phyloP scores from a whole-genome alignment of 192 early-diverging fungal species.

The Coemansia sp. region DNA sequence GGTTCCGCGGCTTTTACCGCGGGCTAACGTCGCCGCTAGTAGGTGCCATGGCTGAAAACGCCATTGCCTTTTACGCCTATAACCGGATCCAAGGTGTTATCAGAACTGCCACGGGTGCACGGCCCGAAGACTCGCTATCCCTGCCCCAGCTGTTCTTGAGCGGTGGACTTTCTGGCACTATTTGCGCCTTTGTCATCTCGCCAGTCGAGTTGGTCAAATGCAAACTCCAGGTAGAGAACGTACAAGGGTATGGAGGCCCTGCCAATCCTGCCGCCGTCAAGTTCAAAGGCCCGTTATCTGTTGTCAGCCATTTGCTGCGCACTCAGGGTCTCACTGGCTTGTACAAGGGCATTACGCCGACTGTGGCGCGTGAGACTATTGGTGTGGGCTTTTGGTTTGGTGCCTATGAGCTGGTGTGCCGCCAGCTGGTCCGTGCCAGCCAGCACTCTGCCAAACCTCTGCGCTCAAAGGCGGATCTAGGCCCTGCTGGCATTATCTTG shows the following conservation, averaged over 20 bases:
- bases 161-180: conserved; percentile 84
- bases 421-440: conserved; percentile 42
- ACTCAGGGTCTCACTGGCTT: conserved; percentile 60
- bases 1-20: conserved; percentile 85
- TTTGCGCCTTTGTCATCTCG: conserved; percentile 88
- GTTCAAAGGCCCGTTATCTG: conserved; percentile 62
- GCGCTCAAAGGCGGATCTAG: conserved; percentile 72
- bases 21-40: conserved; percentile 90
- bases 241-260: conserved; percentile 30
- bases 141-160: conserved; percentile 76
- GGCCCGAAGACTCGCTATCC: conserved; percentile 55
- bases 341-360: conserved; percentile 59
- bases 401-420: conserved; percentile 82
- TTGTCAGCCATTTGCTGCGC: conserved; percentile 61
- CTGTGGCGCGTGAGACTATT: conserved; percentile 84
- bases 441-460: conserved; percentile 21
- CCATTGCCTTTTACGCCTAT: conserved; percentile 87
- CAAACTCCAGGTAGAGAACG: conserved; percentile 90
- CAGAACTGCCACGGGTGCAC: conserved; percentile 25
- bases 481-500: conserved; percentile 73
- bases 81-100: conserved; percentile 80
- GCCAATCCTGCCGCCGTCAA: conserved; percentile 15
- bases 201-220: conserved; percentile 98
- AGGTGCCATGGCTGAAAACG: conserved; percentile 95
- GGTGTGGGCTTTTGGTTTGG: conserved; percentile 99